A percentile compares a stretch with the other conserved stretches of the same genome.
Evolutionary conservation across 495 filamentous ascomycete species (phyloP).

Genomic region (Xylaria telfairii): DNA sequence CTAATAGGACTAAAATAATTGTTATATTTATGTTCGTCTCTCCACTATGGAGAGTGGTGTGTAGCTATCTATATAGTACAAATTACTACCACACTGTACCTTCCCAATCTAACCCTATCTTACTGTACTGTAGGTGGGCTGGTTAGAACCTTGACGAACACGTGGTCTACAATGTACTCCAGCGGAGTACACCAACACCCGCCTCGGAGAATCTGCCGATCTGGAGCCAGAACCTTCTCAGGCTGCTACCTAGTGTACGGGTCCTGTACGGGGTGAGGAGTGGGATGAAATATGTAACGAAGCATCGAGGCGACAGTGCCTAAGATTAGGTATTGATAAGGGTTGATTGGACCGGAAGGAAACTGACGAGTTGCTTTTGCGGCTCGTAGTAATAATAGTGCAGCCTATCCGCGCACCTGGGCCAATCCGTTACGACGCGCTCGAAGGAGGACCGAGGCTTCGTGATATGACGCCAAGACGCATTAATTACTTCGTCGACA

Average conservation of each 20-base stretch:
- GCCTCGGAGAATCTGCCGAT: constrained; percentile 12
- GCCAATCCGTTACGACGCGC: not conserved
- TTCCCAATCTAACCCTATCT: no score
- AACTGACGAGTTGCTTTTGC: not conserved
- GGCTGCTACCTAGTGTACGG: not conserved
- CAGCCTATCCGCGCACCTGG: not conserved
- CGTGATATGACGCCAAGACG: not conserved
- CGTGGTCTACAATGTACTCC: constrained; percentile 14
- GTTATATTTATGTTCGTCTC: no score
- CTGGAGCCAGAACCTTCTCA: not conserved
- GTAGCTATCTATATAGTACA: no score
- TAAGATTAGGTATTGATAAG: not conserved
- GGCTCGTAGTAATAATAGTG: not conserved
- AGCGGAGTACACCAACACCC: constrained; percentile 16
- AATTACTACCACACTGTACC: no score
- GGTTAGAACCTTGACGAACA: constrained; percentile 15
- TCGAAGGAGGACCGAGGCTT: not conserved
- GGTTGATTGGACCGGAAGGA: not conserved
- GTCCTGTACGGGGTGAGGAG: no score
- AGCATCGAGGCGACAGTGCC: not conserved
- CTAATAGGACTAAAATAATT: no score
- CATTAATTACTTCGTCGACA: not conserved
- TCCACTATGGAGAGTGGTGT: no score
- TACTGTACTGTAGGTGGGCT: not conserved
- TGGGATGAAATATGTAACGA: not conserved